These are phyloP conservation scores for Erysimum cheiri DNA, from an alignment of 441 rosid genomes.

Conservation along the genomic window DNA sequence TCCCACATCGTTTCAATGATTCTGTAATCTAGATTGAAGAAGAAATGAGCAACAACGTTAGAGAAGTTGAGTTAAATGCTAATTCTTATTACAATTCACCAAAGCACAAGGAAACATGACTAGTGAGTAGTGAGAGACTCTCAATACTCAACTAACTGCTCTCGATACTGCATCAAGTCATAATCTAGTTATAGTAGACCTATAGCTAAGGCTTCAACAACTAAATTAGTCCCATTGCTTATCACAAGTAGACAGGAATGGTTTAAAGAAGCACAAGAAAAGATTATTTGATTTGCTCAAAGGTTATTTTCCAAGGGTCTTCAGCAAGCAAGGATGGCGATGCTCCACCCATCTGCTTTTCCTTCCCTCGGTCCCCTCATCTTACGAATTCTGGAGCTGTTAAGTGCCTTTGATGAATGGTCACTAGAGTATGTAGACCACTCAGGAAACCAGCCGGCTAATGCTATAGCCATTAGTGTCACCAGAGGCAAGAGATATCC, in stretches of 20 bases:
- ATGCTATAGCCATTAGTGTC: too few species aligned
- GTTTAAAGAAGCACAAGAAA: conserved; percentile 9
- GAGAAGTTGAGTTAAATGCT: background rate
- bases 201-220: conserved; percentile 7
- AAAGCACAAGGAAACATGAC: conserved; percentile 17
- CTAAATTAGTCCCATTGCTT: background rate
- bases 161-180: background rate
- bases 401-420: too few species aligned
- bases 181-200: background rate
- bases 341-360: too few species aligned
- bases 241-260: background rate
- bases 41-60: conserved; percentile 11
- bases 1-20: conserved; percentile 89
- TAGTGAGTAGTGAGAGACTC: background rate
- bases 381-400: too few species aligned
- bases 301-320: too few species aligned
- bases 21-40: conserved; percentile 69
- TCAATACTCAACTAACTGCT: conserved; percentile 1
- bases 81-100: conserved; percentile 8
- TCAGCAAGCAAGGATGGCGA: too few species aligned
- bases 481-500: too few species aligned
- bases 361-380: too few species aligned
- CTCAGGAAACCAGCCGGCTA: too few species aligned
- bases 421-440: too few species aligned
- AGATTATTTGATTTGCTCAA: too few species aligned